These are phyloP conservation scores for Phytopythium helicoides DNA, from an alignment of 352 stramenopile genomes.

Conservation along the genomic window DNA sequence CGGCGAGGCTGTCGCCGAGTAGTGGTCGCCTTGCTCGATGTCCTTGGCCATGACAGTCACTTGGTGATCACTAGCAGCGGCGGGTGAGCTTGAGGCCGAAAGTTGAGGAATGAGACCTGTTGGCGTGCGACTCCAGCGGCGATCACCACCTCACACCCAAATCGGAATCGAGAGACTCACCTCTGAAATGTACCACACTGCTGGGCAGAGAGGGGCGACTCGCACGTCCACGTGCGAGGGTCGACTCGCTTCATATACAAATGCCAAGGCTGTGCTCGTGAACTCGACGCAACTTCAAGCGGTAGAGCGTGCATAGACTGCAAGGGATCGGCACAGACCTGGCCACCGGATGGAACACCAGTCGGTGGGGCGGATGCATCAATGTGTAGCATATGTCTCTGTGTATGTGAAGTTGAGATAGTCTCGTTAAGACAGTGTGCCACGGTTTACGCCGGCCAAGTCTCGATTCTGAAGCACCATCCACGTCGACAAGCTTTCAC, in stretches of 20 bases:
- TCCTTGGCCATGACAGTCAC: slow-evolving; percentile 1
- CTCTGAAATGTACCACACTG: background rate
- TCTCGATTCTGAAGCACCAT: background rate
- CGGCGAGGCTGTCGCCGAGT: background rate
- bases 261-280: too few relatives aligned
- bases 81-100: background rate
- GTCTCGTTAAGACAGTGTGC: background rate
- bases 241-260: too few relatives aligned
- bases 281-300: too few relatives aligned
- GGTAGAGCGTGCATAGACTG: too few relatives aligned
- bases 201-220: too few relatives aligned
- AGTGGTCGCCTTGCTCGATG: slow-evolving; percentile 1
- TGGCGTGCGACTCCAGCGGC: background rate
- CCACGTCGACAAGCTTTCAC: background rate
- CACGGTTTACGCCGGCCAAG: slow-evolving; percentile 2
- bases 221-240: too few relatives aligned
- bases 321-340: too few relatives aligned
- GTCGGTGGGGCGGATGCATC: too few relatives aligned
- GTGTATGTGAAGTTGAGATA: background rate
- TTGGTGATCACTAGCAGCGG: too few relatives aligned
- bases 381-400: too few relatives aligned
- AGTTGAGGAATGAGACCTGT: background rate
- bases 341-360: too few relatives aligned
- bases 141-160: too few relatives aligned
- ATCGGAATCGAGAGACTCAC: background rate